Conservation (phyloP, 805 yeast species). For the Pichia thaimueangensis region DNA sequence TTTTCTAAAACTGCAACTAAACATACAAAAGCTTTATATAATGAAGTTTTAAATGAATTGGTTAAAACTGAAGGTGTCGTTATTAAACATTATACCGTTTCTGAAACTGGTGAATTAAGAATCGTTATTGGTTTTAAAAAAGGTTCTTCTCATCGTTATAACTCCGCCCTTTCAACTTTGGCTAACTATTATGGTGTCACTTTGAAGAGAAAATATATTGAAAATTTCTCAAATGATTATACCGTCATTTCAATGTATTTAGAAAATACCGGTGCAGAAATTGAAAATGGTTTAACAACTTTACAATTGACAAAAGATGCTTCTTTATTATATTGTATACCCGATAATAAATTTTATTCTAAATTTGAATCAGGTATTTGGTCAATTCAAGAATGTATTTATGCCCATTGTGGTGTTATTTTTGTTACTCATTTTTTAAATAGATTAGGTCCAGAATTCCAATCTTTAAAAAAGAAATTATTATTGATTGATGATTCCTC, state of each 20-base stretch:
- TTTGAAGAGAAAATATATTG: constrained; percentile 86
- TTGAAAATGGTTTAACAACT: constrained; percentile 44
- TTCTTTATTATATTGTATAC: constrained; percentile 84
- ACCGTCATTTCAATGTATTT: constrained; percentile 84
- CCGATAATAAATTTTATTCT: constrained; percentile 73
- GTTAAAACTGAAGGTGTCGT: constrained; percentile 82
- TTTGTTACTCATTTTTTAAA: constrained; percentile 93
- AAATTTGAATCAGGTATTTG: constrained; percentile 68
- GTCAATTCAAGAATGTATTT: constrained; percentile 89
- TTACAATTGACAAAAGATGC: constrained; percentile 92
- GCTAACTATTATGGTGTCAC: constrained; percentile 83
- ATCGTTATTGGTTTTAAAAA: constrained; percentile 84
- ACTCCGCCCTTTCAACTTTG: constrained; percentile 77
- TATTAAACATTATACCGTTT: constrained; percentile 76
- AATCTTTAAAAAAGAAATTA: constrained; percentile 50
- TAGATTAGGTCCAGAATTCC: constrained; percentile 87
- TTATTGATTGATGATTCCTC: constrained; percentile 60
- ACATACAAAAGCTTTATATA: constrained; percentile 74
- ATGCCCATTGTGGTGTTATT: constrained; percentile 89
- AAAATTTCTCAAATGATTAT: constrained; percentile 84
- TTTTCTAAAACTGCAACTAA: constrained; percentile 71
- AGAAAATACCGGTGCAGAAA: constrained; percentile 52
- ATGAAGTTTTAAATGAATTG: constrained; percentile 64
- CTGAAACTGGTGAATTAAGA: constrained; percentile 76
- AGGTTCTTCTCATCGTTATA: constrained; percentile 78